Evolutionary conservation across 78 protist species (phyloP), one percentile per base, ranked within the genome.

Genomic region (Dictyostelium brefeldianum): DNA sequence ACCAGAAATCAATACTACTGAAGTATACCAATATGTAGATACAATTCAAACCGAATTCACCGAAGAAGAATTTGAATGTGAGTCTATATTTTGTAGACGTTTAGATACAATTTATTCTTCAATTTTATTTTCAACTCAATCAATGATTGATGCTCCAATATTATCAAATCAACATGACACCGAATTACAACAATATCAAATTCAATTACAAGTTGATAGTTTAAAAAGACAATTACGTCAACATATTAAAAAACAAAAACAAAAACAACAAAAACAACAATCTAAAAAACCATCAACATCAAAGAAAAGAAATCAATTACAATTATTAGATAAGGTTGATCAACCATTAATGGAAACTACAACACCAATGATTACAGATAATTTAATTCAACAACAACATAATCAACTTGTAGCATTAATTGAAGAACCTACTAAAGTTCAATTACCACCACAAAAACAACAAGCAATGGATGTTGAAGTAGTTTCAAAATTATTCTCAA

Each of bases 31-130:
- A 6, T 85, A 85, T 48, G 50, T 14, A 2, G 83, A 85, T 25
- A 18, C 78, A 22, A 18, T 85, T 10, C 81, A 46, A 71, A 9
- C 25, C 0, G 69, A 65, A 22, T 2, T 85, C 20, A 43, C 57
- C 0, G 92, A 85, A 29, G 78, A 74, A 43, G 92, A 85, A 17
- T 27, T 59, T 4, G 92, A 85, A 11, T 15, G 27, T 3, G 92
- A 85, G n/a, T 64, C 80, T 8, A 10, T 27, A 12, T 43, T 75
- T 17, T 17, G 31, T 8, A 73, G 47, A 29, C 47, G 64, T 48
- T 18, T 85, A 5, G 92, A 85, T 85, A 43, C 46, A 43, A 41
- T 85, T 6, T 51, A 74, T n/a, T 54, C 92, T 17, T 22, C 78
- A 15, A n/a, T 74, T 9, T 47, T 64, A 14, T 29, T 57, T 85